These are phyloP conservation scores for Phylloporus sp. DNA, from an alignment of 1,284 basidiomycete genomes.

Conservation along the genomic window DNA sequence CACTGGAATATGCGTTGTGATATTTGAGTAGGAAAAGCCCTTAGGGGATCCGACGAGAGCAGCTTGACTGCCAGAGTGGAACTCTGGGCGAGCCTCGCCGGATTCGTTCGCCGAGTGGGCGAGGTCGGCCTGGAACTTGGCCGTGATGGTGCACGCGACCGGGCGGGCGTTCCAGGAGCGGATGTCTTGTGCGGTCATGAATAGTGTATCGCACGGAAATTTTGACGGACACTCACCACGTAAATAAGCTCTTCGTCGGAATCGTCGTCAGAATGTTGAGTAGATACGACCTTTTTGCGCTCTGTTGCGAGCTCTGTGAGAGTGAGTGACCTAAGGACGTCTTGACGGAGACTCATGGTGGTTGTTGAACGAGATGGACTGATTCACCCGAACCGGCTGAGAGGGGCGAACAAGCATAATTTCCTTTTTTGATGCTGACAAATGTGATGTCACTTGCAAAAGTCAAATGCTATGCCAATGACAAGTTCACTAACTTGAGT, in stretches of 20 bases:
- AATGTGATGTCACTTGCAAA: slow-evolving; percentile 3
- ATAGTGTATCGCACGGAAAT: slow-evolving; percentile 2
- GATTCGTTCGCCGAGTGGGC: slow-evolving; percentile 56
- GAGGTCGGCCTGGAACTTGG: slow-evolving; percentile 61
- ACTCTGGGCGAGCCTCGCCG: slow-evolving; percentile 33
- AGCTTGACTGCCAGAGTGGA: slow-evolving; percentile 32
- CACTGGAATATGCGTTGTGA: slow-evolving; percentile 76
- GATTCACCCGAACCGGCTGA: neutral
- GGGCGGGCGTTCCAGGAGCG: slow-evolving; percentile 66
- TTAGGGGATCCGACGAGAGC: slow-evolving; percentile 62
- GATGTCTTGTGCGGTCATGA: slow-evolving; percentile 54
- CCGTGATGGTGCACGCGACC: slow-evolving; percentile 55
- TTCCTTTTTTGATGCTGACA: neutral
- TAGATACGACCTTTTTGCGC: slow-evolving; percentile 16
- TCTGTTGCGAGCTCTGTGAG: slow-evolving; percentile 28
- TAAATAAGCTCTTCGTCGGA: slow-evolving; percentile 76
- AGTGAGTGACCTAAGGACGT: slow-evolving; percentile 65
- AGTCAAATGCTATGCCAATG: too few species aligned
- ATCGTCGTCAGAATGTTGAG: slow-evolving; percentile 47
- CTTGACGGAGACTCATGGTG: slow-evolving; percentile 73
- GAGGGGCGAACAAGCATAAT: neutral
- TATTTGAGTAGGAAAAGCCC: slow-evolving; percentile 76
- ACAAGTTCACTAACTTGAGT: too few species aligned
- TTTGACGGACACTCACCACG: slow-evolving; percentile 55
- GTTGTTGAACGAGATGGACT: neutral